Conservation (phyloP, 305 asterid species). For the Fraxinus nigra region DNA sequence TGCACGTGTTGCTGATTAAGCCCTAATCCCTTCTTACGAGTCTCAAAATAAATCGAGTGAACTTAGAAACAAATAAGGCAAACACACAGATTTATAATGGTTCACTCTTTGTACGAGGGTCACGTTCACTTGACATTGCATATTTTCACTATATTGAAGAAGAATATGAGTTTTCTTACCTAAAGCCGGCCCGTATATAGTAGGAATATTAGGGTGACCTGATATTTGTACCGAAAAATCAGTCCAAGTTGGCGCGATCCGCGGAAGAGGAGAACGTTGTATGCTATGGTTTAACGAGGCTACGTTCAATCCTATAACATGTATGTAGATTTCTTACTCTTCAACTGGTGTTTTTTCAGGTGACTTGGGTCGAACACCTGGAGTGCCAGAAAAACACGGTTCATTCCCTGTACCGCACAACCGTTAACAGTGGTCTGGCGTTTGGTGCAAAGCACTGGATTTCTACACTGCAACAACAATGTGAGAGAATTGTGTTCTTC, state of each 20-base stretch:
- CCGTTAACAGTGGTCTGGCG: conserved; percentile 74
- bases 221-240: neutral
- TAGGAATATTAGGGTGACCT: neutral
- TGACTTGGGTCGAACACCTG: conserved; percentile 88
- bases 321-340: neutral
- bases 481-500: conserved; percentile 69
- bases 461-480: conserved; percentile 68
- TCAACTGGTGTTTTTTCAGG: conserved; percentile 41
- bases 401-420: conserved; percentile 57
- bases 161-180: neutral
- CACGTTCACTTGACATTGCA: neutral
- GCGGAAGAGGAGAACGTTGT: neutral
- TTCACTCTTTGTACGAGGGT: neutral
- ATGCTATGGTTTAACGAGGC: neutral
- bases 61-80: neutral
- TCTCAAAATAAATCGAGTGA: neutral
- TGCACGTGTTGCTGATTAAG: neutral
- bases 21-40: neutral
- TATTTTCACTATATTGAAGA: neutral
- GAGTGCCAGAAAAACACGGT: conserved; percentile 63
- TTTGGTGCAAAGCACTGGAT: conserved; percentile 92
- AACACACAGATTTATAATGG: neutral
- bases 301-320: neutral
- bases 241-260: neutral
- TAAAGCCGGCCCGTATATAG: neutral